These are phyloP conservation scores for Abrus pulchellus DNA, from an alignment of 306 rosid species.

Conservation along the genomic window DNA sequence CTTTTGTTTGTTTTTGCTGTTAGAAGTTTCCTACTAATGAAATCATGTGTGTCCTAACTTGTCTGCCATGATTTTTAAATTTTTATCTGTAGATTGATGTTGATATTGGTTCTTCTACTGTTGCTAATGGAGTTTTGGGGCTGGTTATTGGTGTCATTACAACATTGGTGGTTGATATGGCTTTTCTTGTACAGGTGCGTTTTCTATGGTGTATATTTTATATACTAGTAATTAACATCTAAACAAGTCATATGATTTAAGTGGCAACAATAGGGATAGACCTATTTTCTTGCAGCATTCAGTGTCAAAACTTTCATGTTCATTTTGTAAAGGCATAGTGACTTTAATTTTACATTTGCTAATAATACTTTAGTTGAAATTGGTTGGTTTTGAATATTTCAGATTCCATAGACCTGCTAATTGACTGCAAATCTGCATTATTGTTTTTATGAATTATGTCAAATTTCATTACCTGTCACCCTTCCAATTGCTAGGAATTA, in stretches of 20 bases:
- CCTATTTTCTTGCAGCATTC: constrained; percentile 22
- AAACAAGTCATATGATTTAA: constrained; percentile 22
- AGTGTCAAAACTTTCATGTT: constrained; percentile 26
- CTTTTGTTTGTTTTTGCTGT: constrained; percentile 20
- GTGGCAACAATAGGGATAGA: constrained; percentile 4
- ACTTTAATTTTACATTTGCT: constrained; percentile 34
- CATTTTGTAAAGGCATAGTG: constrained; percentile 13
- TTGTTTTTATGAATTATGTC: background rate
- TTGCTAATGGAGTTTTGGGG: constrained; percentile 99
- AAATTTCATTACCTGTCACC: background rate
- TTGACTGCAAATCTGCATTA: background rate
- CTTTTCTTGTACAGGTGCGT: constrained; percentile 97
- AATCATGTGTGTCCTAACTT: constrained; percentile 31
- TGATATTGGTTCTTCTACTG: constrained; percentile 98
- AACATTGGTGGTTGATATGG: constrained; percentile 98
- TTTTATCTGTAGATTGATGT: constrained; percentile 85
- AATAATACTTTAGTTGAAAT: constrained; percentile 31
- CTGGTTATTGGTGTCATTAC: constrained; percentile 96
- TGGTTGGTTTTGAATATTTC: constrained; percentile 1
- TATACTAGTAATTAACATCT: constrained; percentile 30
- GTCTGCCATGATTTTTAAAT: constrained; percentile 41
- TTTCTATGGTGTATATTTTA: constrained; percentile 28
- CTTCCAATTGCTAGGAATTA: constrained; percentile 23
- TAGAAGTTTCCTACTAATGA: constrained; percentile 37
- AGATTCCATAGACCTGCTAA: constrained; percentile 4